Evolutionary conservation across 208 protist genomes (phyloP).

Genomic region (Herpetomonas muscarum): DNA sequence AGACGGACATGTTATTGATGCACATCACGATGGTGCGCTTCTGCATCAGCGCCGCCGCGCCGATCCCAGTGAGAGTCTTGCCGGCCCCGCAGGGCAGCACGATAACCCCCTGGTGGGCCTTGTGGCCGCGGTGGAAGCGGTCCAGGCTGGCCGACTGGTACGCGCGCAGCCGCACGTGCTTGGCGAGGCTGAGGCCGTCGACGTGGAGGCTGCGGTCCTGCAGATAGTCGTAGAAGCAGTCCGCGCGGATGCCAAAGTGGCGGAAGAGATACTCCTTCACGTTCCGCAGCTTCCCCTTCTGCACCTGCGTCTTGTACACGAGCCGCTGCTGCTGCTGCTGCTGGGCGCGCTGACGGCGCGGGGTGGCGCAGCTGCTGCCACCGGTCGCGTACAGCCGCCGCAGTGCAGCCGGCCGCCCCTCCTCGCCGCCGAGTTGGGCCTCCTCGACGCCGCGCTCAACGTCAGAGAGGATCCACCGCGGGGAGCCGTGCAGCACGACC

Average conservation of each 20-base stretch:
- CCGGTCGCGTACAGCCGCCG: conserved; percentile 30
- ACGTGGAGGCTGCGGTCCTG: conserved; percentile 68
- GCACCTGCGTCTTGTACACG: conserved; percentile 80
- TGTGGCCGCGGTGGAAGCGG: conserved; percentile 70
- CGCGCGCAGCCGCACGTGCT: conserved; percentile 66
- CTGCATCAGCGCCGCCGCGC: conserved; percentile 91
- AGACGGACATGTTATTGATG: conserved; percentile 94
- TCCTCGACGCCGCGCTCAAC: conserved; percentile 59
- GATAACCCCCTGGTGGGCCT: conserved; percentile 95
- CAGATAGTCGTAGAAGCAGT: conserved; percentile 85
- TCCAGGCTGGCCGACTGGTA: conserved; percentile 87
- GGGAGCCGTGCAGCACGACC: conserved; percentile 49
- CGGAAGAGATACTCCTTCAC: conserved; percentile 74
- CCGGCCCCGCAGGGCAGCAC: conserved; percentile 99
- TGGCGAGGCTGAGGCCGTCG: conserved; percentile 42
- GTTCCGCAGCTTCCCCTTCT: conserved; percentile 58
- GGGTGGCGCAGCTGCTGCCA: conserved; percentile 2
- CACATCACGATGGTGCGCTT: conserved; percentile 95
- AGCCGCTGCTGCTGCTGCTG: conserved; percentile 51
- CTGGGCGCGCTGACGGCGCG: conserved; percentile 70
- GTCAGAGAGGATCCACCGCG: conserved; percentile 81
- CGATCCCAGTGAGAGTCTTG: conserved; percentile 99
- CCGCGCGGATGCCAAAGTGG: conserved; percentile 66
- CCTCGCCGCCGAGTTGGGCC: conserved; percentile 13
- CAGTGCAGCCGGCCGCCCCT: conserved; percentile 27